Conservation (phyloP, 768 basidiomycete genomes). For the Panellus pusillus region DNA sequence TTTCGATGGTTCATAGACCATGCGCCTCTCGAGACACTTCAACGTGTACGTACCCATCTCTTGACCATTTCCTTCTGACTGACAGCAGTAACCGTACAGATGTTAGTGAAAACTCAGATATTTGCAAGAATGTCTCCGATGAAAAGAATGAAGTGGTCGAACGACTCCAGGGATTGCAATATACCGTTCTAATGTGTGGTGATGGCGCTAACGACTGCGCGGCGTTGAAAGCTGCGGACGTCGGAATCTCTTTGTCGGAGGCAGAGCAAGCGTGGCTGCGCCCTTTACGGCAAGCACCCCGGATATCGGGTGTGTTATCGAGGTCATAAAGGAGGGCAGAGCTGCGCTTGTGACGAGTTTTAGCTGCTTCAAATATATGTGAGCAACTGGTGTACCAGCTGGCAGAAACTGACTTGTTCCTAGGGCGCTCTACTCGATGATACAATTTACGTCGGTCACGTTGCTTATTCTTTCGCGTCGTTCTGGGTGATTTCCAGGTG, state of each 20-base stretch:
- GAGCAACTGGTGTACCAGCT: slow-evolving; percentile 32
- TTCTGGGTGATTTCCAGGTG: slow-evolving; percentile 62
- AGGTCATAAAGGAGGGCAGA: slow-evolving; percentile 95
- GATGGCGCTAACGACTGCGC: slow-evolving; percentile 99
- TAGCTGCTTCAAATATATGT: slow-evolving; percentile 99
- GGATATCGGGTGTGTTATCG: slow-evolving; percentile 93
- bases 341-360: slow-evolving; percentile 97
- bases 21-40: slow-evolving; percentile 90
- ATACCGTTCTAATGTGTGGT: slow-evolving; percentile 97
- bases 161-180: slow-evolving; percentile 87
- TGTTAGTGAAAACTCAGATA: slow-evolving; percentile 95
- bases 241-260: slow-evolving; percentile 94
- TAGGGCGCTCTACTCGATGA: slow-evolving; percentile 97
- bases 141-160: slow-evolving; percentile 99
- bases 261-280: slow-evolving; percentile 96
- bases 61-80: not conserved
- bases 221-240: slow-evolving; percentile 97
- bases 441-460: slow-evolving; percentile 98
- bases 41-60: slow-evolving; percentile 62
- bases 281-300: slow-evolving; percentile 94
- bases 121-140: slow-evolving; percentile 99
- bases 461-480: slow-evolving; percentile 95
- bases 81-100: slow-evolving; percentile 46
- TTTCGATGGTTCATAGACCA: slow-evolving; percentile 99
- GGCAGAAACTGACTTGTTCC: slow-evolving; percentile 11